A percentile compares a stretch with the other conserved stretches of the same genome.
These are phyloP conservation scores for Dimocarpus longan DNA, from an alignment of 345 rosid species.

Conservation along the genomic window DNA sequence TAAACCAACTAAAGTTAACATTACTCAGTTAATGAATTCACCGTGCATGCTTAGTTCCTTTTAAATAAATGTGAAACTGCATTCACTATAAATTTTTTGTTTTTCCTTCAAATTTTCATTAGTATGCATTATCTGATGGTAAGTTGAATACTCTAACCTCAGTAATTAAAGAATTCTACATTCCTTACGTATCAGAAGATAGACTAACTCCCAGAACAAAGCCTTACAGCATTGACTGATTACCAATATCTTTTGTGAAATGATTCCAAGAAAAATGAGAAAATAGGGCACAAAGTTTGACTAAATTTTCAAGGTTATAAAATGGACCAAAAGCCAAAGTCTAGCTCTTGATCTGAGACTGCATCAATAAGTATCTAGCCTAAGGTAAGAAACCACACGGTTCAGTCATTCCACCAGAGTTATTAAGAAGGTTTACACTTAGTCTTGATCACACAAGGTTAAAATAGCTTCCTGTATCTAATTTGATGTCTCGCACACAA, in stretches of 20 bases:
- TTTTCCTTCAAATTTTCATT: background rate
- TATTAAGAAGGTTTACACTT: background rate
- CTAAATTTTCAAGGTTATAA: background rate
- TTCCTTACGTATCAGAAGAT: background rate
- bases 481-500: background rate
- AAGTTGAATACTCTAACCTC: background rate
- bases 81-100: background rate
- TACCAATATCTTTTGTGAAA: background rate
- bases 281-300: background rate
- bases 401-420: background rate
- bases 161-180: background rate
- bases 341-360: background rate
- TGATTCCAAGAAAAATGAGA: background rate
- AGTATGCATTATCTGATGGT: background rate
- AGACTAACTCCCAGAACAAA: background rate
- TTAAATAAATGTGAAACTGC: background rate
- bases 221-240: background rate
- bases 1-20: background rate
- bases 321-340: background rate
- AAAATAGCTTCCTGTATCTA: background rate
- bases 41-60: background rate
- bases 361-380: background rate
- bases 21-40: background rate
- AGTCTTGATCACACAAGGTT: background rate
- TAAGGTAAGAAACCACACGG: background rate